Evolutionary conservation across 345 rosid genomes (phyloP), one percentile per base, ranked within the genome.

Genomic region (Luvunga scandens): DNA sequence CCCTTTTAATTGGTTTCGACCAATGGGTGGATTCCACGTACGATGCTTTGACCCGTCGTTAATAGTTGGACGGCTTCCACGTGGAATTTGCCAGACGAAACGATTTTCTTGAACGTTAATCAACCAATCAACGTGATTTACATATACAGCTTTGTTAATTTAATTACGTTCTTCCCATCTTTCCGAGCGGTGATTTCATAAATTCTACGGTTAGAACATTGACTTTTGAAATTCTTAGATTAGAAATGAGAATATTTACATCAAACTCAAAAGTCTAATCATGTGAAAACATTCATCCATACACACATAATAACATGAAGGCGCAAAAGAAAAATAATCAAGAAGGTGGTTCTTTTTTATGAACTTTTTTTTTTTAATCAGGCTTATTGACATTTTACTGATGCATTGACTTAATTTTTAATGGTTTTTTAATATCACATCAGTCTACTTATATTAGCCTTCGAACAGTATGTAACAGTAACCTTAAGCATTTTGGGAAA

Each of bases 61-160:
- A 2, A 27, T 22, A 30, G 30, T 21, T 64, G 64, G 69, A 66
- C 69, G 69, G 39, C 69, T 2, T 76, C 71, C 78, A 75, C 45
- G 71, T 48, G 63, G 71, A 48, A 1, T 64, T 22, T 19, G 77
- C 50, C 56, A 8, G 61, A 18, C 57, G 21, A 53, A 53, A 53
- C 50, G 22, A 53, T 53, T 45, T 45, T 1, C 57, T 50, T 50
- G 56, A 42, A 42, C 19, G 14, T 71, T 22, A 72, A 72, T 7
- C 7, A n/a, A 18, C 64, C 64, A 33, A 55, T 55, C 48, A 71
- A 27, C 22, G 22, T 42, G 21, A 19, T 30, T 42, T 31, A 18
- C 8, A 65, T 18, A 2, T 19, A 31, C 0, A 18, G 33, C 33
- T 65, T 31, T 6, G 22, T 28, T 65, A 65, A 65, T 31, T 65